A percentile compares a stretch with the other conserved stretches of the same genome.
Evolutionary conservation across 1,139 yeast species (phyloP).

Genomic region (Hyphopichia buzzinii): DNA sequence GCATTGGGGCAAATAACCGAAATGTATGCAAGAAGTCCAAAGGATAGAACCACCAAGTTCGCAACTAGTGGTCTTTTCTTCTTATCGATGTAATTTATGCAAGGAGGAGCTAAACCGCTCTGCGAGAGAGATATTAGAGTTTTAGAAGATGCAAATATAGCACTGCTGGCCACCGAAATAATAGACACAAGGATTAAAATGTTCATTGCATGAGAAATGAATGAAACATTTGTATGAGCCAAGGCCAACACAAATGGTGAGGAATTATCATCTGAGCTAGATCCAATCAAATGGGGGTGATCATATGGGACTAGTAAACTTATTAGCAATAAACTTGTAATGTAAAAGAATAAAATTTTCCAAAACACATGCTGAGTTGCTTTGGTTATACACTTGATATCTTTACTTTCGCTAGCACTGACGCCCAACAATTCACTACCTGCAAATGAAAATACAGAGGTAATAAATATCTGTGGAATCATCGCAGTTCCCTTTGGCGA

Average conservation of each 20-base stretch:
- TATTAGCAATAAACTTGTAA: conserved; percentile 7
- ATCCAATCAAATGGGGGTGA: conserved; percentile 5
- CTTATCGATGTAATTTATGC: conserved; percentile 24
- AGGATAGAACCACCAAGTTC: conserved; percentile 10
- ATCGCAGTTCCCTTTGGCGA: conserved; percentile 43
- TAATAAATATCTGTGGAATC: conserved; percentile 39
- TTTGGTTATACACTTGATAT: conserved; percentile 6
- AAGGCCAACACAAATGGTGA: conserved; percentile 8
- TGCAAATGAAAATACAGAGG: conserved; percentile 43
- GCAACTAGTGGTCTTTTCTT: conserved; percentile 27
- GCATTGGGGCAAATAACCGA: conserved; percentile 11
- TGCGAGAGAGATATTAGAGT: conserved; percentile 26
- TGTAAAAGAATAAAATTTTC: conserved; percentile 8
- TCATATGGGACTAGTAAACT: conserved; percentile 9
- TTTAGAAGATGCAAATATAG: conserved; percentile 28
- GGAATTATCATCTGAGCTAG: not conserved
- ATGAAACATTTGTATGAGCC: conserved; percentile 14
- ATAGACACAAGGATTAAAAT: conserved; percentile 26
- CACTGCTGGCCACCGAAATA: conserved; percentile 26
- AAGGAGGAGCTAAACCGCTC: conserved; percentile 25
- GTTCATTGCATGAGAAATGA: conserved; percentile 27
- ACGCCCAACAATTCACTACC: conserved; percentile 47
- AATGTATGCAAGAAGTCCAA: conserved; percentile 7
- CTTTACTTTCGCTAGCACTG: conserved; percentile 25
- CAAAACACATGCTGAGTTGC: conserved; percentile 8